Conservation (phyloP, 345 rosid genomes). For the Euphorbia lathyris region DNA sequence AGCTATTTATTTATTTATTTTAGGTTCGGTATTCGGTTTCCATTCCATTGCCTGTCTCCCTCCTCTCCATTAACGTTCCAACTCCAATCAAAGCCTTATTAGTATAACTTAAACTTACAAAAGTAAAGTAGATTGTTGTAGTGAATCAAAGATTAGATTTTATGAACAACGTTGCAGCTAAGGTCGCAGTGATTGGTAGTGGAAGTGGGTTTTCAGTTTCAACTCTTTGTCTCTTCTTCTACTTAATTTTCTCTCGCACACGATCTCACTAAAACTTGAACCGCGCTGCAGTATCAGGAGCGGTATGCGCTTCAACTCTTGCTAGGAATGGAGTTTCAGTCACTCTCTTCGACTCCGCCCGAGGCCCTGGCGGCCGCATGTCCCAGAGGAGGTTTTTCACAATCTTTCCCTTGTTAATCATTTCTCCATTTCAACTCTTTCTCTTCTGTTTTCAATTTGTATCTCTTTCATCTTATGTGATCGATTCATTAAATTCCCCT, state of each 20-base stretch:
- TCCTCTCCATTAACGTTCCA: too few relatives aligned
- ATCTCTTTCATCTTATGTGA: too few relatives aligned
- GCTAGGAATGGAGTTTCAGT: conserved; percentile 70
- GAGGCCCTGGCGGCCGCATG: conserved; percentile 90
- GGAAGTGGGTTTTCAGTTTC: conserved; percentile 48
- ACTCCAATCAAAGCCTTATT: too few relatives aligned
- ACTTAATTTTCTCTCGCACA: not conserved
- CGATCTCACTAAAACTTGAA: not conserved
- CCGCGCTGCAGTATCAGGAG: conserved; percentile 59
- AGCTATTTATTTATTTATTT: too few relatives aligned
- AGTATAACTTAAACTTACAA: too few relatives aligned
- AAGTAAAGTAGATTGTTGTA: too few relatives aligned
- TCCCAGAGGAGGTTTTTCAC: conserved; percentile 69
- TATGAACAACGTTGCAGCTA: conserved; percentile 43
- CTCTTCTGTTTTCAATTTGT: too few relatives aligned
- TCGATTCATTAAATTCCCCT: too few relatives aligned
- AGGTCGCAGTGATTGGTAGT: conserved; percentile 75
- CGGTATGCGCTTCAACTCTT: conserved; percentile 78
- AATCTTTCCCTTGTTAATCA: not conserved
- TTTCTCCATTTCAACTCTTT: not conserved
- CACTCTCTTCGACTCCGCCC: conserved; percentile 70
- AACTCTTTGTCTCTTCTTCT: conserved; percentile 2
- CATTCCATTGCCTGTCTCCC: too few relatives aligned
- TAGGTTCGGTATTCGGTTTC: too few relatives aligned
- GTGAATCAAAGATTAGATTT: too few relatives aligned